A percentile compares a stretch with the other conserved stretches of the same genome.
These are phyloP conservation scores for Phytophthora pinifolia DNA, from an alignment of 352 stramenopile genomes.

Conservation along the genomic window DNA sequence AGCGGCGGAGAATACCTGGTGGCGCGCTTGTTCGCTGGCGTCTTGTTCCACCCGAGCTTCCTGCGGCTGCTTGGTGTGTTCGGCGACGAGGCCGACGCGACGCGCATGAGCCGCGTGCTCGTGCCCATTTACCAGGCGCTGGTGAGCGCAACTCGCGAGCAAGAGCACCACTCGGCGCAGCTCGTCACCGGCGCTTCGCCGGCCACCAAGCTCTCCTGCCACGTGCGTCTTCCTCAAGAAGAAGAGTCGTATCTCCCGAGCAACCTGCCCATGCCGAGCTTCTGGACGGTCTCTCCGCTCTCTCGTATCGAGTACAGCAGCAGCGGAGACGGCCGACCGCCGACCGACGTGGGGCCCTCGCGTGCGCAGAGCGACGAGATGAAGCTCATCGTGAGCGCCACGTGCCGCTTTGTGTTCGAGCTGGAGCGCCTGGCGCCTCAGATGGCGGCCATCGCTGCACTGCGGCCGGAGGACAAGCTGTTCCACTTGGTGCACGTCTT, in stretches of 20 bases:
- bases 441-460: conserved; percentile 21
- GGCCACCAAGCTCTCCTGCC: conserved; percentile 44
- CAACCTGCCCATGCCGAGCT: conserved; percentile 62
- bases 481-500: conserved; percentile 78
- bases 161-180: conserved; percentile 51
- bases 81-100: conserved; percentile 36
- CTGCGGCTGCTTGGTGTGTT: conserved; percentile 52
- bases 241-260: conserved; percentile 50
- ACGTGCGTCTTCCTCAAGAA: conserved; percentile 60
- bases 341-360: conserved; percentile 30
- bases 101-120: conserved; percentile 49
- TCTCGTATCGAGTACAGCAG: conserved; percentile 64
- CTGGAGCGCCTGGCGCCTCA: conserved; percentile 38
- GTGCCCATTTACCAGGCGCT: conserved; percentile 72
- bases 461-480: conserved; percentile 65
- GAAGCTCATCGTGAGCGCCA: conserved; percentile 71
- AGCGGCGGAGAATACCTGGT: conserved; percentile 55
- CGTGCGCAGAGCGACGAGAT: conserved; percentile 64
- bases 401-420: conserved; percentile 63
- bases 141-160: conserved; percentile 51
- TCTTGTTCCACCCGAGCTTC: conserved; percentile 50
- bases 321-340: conserved; percentile 12
- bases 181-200: conserved; percentile 29
- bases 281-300: conserved; percentile 73
- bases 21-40: conserved; percentile 38